These are phyloP conservation scores for Thinopyrum elongatum DNA, from an alignment of 176 grass and related monocot species.

Conservation along the genomic window DNA sequence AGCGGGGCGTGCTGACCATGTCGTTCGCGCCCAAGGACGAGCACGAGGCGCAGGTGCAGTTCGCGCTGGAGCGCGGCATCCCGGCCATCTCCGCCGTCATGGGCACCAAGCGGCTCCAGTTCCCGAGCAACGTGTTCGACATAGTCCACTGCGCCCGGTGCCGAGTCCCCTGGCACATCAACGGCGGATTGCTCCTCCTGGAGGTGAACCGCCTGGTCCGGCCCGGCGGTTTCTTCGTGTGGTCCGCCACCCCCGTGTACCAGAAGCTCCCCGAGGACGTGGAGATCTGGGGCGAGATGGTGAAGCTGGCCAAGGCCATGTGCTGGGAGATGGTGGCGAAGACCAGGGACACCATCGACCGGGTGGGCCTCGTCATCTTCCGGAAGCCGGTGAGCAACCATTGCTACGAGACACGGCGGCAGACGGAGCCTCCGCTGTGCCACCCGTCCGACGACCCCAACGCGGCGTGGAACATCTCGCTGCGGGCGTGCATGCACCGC, in stretches of 20 bases:
- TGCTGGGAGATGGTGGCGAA: conserved; percentile 92
- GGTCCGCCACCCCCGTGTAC: conserved; percentile 94
- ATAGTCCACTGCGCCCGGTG: conserved; percentile 89
- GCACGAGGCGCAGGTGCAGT: conserved; percentile 98
- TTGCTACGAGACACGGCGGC: conserved; percentile 58
- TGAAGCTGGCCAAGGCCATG: conserved; percentile 69
- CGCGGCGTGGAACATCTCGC: conserved; percentile 88
- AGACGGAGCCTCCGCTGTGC: conserved; percentile 58
- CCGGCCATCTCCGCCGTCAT: conserved; percentile 93
- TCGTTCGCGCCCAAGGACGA: conserved; percentile 96
- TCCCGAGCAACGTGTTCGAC: conserved; percentile 76
- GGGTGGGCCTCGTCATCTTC: conserved; percentile 67
- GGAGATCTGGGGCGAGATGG: conserved; percentile 88
- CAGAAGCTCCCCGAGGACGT: conserved; percentile 74
- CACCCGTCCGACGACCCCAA: conserved; percentile 80
- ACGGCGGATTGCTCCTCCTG: conserved; percentile 80
- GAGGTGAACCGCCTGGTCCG: conserved; percentile 85
- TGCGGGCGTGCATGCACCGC: conserved; percentile 88
- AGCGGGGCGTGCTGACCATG: conserved; percentile 81
- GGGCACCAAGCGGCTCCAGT: conserved; percentile 82
- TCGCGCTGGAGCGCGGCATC: conserved; percentile 94
- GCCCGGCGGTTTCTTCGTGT: conserved; percentile 89
- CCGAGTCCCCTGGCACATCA: conserved; percentile 87
- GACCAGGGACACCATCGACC: conserved; percentile 71
- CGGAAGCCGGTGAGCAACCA: conserved; percentile 63